A percentile compares a stretch with the other conserved stretches of the same genome.
Conservation (phyloP, 352 stramenopile genomes). For the Pythium scleroteichum region DNA sequence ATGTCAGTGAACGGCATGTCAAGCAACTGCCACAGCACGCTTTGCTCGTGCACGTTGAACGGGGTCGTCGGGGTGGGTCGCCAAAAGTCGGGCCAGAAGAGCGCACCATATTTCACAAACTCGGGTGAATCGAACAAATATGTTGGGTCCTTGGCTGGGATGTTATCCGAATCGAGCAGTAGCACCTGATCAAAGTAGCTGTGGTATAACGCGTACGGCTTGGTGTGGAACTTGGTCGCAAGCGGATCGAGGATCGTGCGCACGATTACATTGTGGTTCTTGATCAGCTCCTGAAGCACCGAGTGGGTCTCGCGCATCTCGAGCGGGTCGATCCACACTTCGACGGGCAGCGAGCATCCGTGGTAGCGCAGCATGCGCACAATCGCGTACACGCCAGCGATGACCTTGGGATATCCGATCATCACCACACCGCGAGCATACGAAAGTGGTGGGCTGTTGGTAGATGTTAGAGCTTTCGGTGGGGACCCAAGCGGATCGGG, state of each 20-base stretch:
- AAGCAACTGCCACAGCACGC: slow-evolving; percentile 63
- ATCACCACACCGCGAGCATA: slow-evolving; percentile 58
- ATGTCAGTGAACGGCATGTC: slow-evolving; percentile 87
- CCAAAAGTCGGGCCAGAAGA: slow-evolving; percentile 90
- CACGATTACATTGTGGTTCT: slow-evolving; percentile 55
- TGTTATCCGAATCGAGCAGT: slow-evolving; percentile 84
- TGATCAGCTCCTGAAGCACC: slow-evolving; percentile 52
- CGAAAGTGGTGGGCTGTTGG: not conserved
- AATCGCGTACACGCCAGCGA: slow-evolving; percentile 72
- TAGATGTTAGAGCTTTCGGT: slow-evolving; percentile 5
- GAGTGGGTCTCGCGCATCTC: slow-evolving; percentile 66
- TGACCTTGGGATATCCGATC: slow-evolving; percentile 67
- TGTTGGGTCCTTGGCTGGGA: slow-evolving; percentile 72
- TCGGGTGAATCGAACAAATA: slow-evolving; percentile 76
- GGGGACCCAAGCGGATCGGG: slow-evolving; percentile 26
- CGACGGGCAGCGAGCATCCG: slow-evolving; percentile 48
- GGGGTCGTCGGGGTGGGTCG: slow-evolving; percentile 50
- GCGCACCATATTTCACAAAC: slow-evolving; percentile 57
- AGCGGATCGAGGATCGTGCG: slow-evolving; percentile 58
- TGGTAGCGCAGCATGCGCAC: slow-evolving; percentile 52
- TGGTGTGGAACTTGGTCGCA: slow-evolving; percentile 74
- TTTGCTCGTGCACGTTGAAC: slow-evolving; percentile 80
- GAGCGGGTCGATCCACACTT: slow-evolving; percentile 52
- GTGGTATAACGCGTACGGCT: slow-evolving; percentile 80
- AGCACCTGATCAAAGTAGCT: slow-evolving; percentile 74